Conservation (phyloP, 768 basidiomycete species). For the Obba rivulosa region DNA sequence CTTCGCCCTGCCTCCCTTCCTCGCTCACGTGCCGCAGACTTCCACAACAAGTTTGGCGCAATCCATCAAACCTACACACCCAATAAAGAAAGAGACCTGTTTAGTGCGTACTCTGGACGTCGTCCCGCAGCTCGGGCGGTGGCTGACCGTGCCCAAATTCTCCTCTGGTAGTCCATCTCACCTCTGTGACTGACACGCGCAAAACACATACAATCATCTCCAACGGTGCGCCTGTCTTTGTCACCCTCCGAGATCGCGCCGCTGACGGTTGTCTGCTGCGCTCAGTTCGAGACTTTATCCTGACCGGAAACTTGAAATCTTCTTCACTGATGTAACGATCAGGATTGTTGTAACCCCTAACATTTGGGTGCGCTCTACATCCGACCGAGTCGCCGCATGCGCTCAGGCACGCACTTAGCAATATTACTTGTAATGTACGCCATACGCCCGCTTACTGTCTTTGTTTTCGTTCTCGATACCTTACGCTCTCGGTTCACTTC, state of each 20-base stretch:
- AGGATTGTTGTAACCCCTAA: not conserved
- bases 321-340: conserved; percentile 22
- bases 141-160: not conserved
- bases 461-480: no score
- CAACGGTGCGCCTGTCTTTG: conserved; percentile 44
- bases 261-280: not conserved
- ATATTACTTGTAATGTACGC: no score
- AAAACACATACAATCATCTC: conserved; percentile 70
- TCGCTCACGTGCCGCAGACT: conserved; percentile 43
- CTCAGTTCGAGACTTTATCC: conserved; percentile 25
- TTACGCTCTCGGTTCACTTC: no score
- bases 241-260: not conserved
- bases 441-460: no score
- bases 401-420: no score
- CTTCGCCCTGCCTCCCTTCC: not conserved
- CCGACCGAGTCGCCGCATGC: no score
- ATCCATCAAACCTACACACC: conserved; percentile 64
- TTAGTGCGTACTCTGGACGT: conserved; percentile 41
- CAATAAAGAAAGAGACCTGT: conserved; percentile 68
- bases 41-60: conserved; percentile 65
- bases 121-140: not conserved
- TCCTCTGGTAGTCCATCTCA: conserved; percentile 56
- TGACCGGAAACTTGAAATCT: conserved; percentile 24
- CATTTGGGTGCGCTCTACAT: no score
- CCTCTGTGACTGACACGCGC: conserved; percentile 77